Conservation (phyloP, 306 rosid species). For the Cajanus cajan region DNA sequence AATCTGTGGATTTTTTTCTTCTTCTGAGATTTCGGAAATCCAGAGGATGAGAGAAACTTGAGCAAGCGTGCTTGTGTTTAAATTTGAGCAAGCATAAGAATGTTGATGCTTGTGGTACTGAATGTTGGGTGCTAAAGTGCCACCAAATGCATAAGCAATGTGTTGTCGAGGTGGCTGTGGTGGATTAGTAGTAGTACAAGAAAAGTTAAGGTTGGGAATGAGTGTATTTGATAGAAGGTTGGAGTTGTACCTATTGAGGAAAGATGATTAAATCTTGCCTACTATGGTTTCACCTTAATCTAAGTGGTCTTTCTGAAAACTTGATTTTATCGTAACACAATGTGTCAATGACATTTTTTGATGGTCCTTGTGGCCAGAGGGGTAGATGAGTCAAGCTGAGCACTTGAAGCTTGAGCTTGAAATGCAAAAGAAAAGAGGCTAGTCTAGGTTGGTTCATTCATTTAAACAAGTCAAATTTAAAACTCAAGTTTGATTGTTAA, state of each 20-base stretch:
- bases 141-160: background rate
- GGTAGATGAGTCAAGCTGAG: background rate
- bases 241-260: background rate
- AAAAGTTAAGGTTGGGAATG: background rate
- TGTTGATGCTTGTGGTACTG: background rate
- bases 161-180: background rate
- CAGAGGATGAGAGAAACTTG: background rate
- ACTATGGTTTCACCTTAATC: background rate
- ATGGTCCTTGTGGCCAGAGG: background rate
- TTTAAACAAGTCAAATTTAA: background rate
- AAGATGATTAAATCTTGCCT: background rate
- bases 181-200: background rate
- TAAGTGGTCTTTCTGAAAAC: background rate
- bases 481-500: background rate
- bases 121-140: background rate
- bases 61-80: background rate
- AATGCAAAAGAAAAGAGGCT: background rate
- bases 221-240: background rate
- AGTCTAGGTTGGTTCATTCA: background rate
- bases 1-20: background rate
- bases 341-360: background rate
- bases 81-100: background rate
- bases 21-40: background rate
- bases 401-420: background rate
- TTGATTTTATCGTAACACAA: background rate